Conservation (phyloP, 2,329 filamentous ascomycete species). For the Cordyceps farinosa region DNA sequence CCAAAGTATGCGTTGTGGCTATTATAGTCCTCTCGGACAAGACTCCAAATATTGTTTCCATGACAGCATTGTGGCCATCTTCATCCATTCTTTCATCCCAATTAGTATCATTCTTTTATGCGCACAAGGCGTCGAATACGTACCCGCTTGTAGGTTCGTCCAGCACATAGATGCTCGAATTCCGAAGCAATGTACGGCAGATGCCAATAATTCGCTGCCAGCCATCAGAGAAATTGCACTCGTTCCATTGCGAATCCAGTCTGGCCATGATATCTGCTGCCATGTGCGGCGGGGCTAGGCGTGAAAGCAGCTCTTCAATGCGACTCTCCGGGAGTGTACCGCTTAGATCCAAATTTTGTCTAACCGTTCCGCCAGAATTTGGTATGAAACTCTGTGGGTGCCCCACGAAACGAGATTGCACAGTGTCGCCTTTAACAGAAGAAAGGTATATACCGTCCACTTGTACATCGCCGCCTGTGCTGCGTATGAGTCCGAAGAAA, state of each 20-base stretch:
- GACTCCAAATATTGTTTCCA: background rate
- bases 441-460: background rate
- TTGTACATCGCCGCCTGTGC: background rate
- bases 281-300: background rate
- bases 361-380: background rate
- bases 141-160: slow-evolving; percentile 13
- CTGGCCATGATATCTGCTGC: slow-evolving; percentile 2
- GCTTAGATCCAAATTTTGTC: background rate
- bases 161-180: background rate
- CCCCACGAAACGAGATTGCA: slow-evolving; percentile 1
- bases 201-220: background rate
- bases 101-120: no score
- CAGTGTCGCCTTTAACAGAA: background rate
- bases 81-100: background rate
- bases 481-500: slow-evolving; percentile 7
- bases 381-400: background rate
- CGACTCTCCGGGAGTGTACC: background rate
- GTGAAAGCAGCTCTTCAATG: background rate
- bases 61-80: background rate
- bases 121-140: no score
- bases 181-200: background rate
- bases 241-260: slow-evolving; percentile 1
- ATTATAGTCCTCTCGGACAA: background rate
- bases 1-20: background rate
- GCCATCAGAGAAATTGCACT: slow-evolving; percentile 10